Evolutionary conservation across 2,329 filamentous ascomycete genomes (phyloP).

Genomic region (Aspergillus sclerotialis): DNA sequence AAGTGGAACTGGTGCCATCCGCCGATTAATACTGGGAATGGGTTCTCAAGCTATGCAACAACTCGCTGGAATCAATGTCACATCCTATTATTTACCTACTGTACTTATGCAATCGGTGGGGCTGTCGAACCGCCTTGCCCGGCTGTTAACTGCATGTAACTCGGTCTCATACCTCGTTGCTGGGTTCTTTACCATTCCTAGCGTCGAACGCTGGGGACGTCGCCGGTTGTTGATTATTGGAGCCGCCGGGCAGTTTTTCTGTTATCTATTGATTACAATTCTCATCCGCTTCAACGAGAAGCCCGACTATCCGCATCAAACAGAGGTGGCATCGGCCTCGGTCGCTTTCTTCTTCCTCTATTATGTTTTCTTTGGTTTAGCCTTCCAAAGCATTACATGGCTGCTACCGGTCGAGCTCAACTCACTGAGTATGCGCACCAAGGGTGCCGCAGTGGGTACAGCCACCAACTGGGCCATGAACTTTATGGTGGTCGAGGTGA

Average conservation of each 20-base stretch:
- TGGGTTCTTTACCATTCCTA: slow-evolving; percentile 34
- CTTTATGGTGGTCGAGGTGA: slow-evolving; percentile 28
- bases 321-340: slow-evolving; percentile 42
- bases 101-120: slow-evolving; percentile 39
- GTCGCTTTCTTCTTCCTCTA: slow-evolving; percentile 41
- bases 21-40: slow-evolving; percentile 40
- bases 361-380: slow-evolving; percentile 34
- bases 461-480: slow-evolving; percentile 26
- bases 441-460: slow-evolving; percentile 23
- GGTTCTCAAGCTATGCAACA: slow-evolving; percentile 35
- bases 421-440: slow-evolving; percentile 27
- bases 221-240: slow-evolving; percentile 44
- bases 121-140: slow-evolving; percentile 27
- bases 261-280: slow-evolving; percentile 44
- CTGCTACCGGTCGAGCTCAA: slow-evolving; percentile 30
- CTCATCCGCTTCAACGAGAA: slow-evolving; percentile 23
- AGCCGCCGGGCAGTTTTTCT: slow-evolving; percentile 43
- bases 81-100: slow-evolving; percentile 33
- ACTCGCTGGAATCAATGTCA: slow-evolving; percentile 32
- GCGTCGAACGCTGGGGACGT: slow-evolving; percentile 44
- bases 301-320: slow-evolving; percentile 21
- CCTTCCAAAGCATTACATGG: slow-evolving; percentile 34
- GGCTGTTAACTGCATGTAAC: slow-evolving; percentile 41
- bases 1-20: slow-evolving; percentile 28
- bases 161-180: slow-evolving; percentile 42